Conservation (phyloP, 805 yeast species). For the Hanseniaspora nectarophila region DNA sequence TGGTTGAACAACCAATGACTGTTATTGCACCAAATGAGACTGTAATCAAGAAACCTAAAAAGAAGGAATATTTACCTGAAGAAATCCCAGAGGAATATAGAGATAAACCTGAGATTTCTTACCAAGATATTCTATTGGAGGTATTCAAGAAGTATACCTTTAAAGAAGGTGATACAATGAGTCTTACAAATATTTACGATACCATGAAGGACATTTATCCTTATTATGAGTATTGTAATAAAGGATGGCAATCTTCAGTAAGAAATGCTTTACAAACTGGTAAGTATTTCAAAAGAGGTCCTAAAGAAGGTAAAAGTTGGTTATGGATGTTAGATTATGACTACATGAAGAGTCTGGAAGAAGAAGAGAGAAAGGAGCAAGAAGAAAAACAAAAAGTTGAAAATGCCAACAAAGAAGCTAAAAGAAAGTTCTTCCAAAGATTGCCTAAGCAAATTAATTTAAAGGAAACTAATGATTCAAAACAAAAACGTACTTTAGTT, state of each 20-base stretch:
- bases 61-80: slow-evolving; percentile 58
- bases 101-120: slow-evolving; percentile 70
- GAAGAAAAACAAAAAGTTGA: slow-evolving; percentile 28
- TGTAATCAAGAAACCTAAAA: slow-evolving; percentile 34
- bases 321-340: slow-evolving; percentile 85
- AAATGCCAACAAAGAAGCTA: slow-evolving; percentile 17
- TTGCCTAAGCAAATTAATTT: slow-evolving; percentile 27
- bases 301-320: slow-evolving; percentile 90
- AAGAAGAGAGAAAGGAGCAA: slow-evolving; percentile 52
- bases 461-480: slow-evolving; percentile 26
- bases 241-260: slow-evolving; percentile 95
- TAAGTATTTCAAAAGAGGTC: slow-evolving; percentile 69
- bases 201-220: slow-evolving; percentile 82
- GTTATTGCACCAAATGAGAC: slow-evolving; percentile 30
- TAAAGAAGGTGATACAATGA: slow-evolving; percentile 49
- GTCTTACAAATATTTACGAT: slow-evolving; percentile 71
- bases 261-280: slow-evolving; percentile 80
- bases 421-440: slow-evolving; percentile 26
- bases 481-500: slow-evolving; percentile 49
- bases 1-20: slow-evolving; percentile 19
- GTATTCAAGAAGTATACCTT: slow-evolving; percentile 60
- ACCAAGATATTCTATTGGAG: slow-evolving; percentile 67
- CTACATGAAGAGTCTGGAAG: slow-evolving; percentile 71
- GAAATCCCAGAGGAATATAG: slow-evolving; percentile 84
- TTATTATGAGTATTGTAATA: slow-evolving; percentile 83